phyloP scores from a whole-genome alignment of 805 yeast species.

The Monosporozyma aerobia region DNA sequence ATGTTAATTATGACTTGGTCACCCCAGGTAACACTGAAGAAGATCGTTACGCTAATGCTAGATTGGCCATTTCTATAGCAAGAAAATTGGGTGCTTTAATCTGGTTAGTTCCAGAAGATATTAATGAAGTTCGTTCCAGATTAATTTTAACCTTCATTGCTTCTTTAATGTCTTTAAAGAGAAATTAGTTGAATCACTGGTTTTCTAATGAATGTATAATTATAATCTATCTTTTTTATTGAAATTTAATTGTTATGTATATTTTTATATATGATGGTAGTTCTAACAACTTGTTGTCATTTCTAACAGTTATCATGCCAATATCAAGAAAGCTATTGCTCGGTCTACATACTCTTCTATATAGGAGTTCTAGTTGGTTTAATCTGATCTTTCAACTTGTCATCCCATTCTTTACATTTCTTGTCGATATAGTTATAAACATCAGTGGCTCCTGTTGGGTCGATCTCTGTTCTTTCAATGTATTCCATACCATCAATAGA shows the following conservation, averaged over 20 bases:
- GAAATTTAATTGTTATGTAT: not conserved
- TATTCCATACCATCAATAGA: slow-evolving; percentile 56
- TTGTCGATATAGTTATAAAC: slow-evolving; percentile 55
- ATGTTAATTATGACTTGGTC: slow-evolving; percentile 91
- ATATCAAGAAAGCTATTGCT: too few relatives aligned
- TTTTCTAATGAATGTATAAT: not conserved
- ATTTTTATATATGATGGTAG: not conserved
- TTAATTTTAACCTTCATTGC: slow-evolving; percentile 92
- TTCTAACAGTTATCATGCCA: not conserved
- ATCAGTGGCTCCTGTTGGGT: slow-evolving; percentile 54
- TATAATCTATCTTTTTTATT: not conserved
- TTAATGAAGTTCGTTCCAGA: slow-evolving; percentile 89
- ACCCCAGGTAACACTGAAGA: slow-evolving; percentile 71
- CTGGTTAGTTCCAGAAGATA: slow-evolving; percentile 99
- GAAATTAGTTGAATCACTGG: not conserved
- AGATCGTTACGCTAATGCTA: slow-evolving; percentile 87
- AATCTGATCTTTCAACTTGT: slow-evolving; percentile 63
- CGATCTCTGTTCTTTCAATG: slow-evolving; percentile 47
- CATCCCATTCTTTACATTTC: slow-evolving; percentile 63
- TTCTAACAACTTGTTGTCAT: not conserved
- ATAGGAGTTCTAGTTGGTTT: slow-evolving; percentile 36
- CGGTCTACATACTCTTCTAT: slow-evolving; percentile 1
- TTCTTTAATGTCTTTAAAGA: slow-evolving; percentile 71
- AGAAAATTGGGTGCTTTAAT: slow-evolving; percentile 96
- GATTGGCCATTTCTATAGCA: slow-evolving; percentile 95